A percentile compares a stretch with the other conserved stretches of the same genome.
phyloP scores from a whole-genome alignment of 2,329 filamentous ascomycete species.

The Verticillium alfalfae region DNA sequence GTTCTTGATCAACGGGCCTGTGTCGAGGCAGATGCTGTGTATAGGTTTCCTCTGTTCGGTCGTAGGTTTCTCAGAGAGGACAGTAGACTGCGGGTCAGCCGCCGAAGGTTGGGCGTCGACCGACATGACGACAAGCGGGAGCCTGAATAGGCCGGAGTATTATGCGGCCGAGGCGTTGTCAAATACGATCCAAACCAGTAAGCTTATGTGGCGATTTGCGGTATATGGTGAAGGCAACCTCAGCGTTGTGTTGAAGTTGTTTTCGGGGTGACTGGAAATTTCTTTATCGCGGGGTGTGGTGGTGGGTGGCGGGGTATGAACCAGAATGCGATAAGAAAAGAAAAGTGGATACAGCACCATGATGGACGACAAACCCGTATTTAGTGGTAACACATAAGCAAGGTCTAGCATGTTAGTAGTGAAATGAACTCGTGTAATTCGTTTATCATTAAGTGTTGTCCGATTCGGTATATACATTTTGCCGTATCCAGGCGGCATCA shows the following conservation, averaged over 20 bases:
- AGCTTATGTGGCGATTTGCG: neutral
- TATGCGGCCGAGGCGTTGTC: too few species aligned
- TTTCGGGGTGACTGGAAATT: neutral
- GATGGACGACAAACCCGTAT: neutral
- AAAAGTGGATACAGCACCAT: neutral
- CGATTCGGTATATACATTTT: neutral
- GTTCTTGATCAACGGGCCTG: conserved; percentile 91
- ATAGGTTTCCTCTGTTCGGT: conserved; percentile 52
- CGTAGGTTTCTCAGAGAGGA: neutral
- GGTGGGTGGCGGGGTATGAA: neutral
- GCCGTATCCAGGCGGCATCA: neutral
- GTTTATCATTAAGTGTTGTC: neutral
- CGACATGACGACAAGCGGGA: neutral
- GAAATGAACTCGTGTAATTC: neutral
- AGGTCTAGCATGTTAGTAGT: neutral
- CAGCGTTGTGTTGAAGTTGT: neutral
- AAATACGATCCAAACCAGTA: neutral
- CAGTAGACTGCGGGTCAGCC: neutral
- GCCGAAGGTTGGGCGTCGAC: neutral
- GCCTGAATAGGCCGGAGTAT: too few species aligned
- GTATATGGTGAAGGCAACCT: neutral
- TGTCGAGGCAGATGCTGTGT: conserved; percentile 81
- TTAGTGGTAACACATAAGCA: too few species aligned
- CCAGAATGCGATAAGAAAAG: neutral
- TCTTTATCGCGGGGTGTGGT: neutral